Evolutionary conservation across 1,284 basidiomycete species (phyloP), one percentile per base, ranked within the genome.

Genomic region (Cryptococcus sp.): DNA sequence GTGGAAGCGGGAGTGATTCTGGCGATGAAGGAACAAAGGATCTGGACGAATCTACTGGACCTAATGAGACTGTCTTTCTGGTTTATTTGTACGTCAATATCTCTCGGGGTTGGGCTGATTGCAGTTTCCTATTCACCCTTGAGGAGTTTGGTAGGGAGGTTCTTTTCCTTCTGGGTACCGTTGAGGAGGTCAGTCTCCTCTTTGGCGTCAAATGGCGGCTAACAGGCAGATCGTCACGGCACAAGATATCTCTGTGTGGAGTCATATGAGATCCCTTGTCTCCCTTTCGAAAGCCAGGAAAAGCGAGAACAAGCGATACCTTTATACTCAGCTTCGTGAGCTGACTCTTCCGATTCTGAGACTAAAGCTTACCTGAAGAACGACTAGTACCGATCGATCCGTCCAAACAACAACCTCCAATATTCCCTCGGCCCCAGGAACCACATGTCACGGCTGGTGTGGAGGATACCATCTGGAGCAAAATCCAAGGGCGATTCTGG

Each of bases 121-220:
- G 21, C 57, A 92, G 90, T 76, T 92, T 91, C 74, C 86, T 93
- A 54, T 96, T 94, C 73, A 93, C 90, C 0, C 73, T 94, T 41
- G 90, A 96, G 73, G 92, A 96, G 68, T 94, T 94, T 67, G 82
- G 88, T 5, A 78, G 81, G 53, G 92, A 96, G 70, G 75, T 93
- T 44, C 79, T 86, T 41, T 84, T 83, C 37, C 81, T 96, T 3
- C 79, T 90, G 0, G 87, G 91, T 64, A 85, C 88, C 0, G 86
- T 92, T 79, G 79, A 82, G 47, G 80, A 86, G 50, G 70, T 72
- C 16, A 50, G 61, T 53, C 4, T 22, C 21, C 9, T 11, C 10
- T 18, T 10, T 10, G 47, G 23, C 21, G 11, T 42, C 25, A 13
- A 7, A 39, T 48, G 4, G 44, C 31, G 2, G 21, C 42, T 13